Conservation (phyloP, 1,284 basidiomycete species). For the Sporisorium reilianum region DNA sequence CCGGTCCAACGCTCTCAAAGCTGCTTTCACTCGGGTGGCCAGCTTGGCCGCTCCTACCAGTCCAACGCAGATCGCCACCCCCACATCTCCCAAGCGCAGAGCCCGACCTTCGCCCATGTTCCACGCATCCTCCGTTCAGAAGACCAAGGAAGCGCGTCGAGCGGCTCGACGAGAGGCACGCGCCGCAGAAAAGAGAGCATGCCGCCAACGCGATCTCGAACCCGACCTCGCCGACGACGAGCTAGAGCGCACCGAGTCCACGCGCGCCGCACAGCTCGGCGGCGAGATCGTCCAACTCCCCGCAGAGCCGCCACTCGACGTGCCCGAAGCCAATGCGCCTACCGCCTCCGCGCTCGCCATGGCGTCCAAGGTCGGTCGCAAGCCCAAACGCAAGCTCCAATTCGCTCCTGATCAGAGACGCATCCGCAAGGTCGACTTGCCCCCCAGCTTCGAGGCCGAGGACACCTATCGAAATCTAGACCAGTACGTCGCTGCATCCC, state of each 20-base stretch:
- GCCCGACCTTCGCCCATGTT: conserved; percentile 15
- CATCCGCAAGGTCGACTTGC: conserved; percentile 62
- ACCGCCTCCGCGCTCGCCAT: conserved; percentile 45
- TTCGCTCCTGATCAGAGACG: conserved; percentile 63
- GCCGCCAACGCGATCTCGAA: conserved; percentile 24
- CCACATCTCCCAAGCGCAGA: conserved; percentile 13
- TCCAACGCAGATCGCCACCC: conserved; percentile 5
- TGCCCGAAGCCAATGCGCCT: conserved; percentile 47
- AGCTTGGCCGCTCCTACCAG: conserved; percentile 29
- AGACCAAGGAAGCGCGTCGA: conserved; percentile 40
- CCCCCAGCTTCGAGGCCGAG: conserved; percentile 55
- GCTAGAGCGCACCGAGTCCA: conserved; percentile 10
- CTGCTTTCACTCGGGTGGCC: conserved; percentile 33
- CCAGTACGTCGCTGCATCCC: conserved; percentile 58
- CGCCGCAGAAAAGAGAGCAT: conserved; percentile 16
- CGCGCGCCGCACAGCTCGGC: conserved; percentile 36
- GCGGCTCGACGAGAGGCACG: conserved; percentile 32
- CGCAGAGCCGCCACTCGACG: conserved; percentile 44
- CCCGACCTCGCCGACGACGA: conserved; percentile 22
- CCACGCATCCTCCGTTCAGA: conserved; percentile 31
- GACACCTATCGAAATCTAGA: conserved; percentile 66
- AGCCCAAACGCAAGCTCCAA: conserved; percentile 52
- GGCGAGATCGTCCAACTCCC: conserved; percentile 44
- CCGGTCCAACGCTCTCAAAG: conserved; percentile 19
- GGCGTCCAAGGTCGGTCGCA: conserved; percentile 49